These are phyloP conservation scores for Coriolopsis trogii DNA, from an alignment of 1,284 basidiomycete genomes.

Conservation along the genomic window DNA sequence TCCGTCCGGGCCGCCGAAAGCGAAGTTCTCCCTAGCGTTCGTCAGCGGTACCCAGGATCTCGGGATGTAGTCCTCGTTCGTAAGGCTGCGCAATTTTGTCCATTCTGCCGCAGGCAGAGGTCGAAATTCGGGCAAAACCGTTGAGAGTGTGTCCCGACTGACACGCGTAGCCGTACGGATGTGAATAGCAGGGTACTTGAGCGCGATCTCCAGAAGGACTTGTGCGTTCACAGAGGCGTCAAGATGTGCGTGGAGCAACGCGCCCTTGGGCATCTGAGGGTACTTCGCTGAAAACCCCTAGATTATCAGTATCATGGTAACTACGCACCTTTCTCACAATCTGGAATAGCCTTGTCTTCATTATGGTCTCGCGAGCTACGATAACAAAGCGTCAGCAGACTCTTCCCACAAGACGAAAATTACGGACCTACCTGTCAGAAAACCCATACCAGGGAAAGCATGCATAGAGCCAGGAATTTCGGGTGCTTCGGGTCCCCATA, in stretches of 20 bases:
- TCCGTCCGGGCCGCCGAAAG: constrained; percentile 59
- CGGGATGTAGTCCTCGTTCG: constrained; percentile 45
- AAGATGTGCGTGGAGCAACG: constrained; percentile 70
- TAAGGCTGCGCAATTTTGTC: constrained; percentile 40
- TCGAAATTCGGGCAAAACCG: constrained; percentile 50
- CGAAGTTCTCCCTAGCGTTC: constrained; percentile 57
- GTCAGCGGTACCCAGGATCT: constrained; percentile 56
- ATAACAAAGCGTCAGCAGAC: not conserved
- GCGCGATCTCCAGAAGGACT: constrained; percentile 54
- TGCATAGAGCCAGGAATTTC: constrained; percentile 5
- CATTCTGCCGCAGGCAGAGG: constrained; percentile 43
- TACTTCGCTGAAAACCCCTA: not conserved
- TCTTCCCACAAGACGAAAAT: no score
- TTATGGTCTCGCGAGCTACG: constrained; percentile 59
- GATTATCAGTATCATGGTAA: not conserved
- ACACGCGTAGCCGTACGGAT: constrained; percentile 51
- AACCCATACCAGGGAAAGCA: constrained; percentile 13
- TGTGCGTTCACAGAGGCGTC: constrained; percentile 66
- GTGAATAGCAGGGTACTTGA: constrained; percentile 60
- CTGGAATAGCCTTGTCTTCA: constrained; percentile 60
- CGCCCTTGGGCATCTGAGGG: constrained; percentile 75
- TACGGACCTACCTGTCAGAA: constrained; percentile 7
- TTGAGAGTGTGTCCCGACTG: constrained; percentile 40
- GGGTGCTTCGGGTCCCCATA: constrained; percentile 7
- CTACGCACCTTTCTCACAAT: constrained; percentile 58